Conservation (phyloP, 225 moss, liverwort and hornwort genomes). For the Bryoerythrophyllum caledonicum region DNA sequence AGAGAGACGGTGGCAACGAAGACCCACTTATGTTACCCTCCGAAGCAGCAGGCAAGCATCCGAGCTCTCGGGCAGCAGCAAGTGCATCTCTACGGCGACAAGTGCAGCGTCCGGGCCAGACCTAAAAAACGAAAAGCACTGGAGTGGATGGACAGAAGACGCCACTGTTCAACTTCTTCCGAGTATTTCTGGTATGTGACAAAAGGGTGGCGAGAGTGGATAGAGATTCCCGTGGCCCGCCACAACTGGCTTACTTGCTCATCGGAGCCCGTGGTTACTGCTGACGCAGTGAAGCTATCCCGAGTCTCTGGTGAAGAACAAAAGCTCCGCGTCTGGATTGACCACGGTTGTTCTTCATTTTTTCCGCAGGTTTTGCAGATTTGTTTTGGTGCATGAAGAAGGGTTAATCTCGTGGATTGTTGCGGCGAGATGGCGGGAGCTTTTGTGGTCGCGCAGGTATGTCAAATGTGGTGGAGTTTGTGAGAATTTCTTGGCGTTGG, state of each 20-base stretch:
- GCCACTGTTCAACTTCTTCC: background rate
- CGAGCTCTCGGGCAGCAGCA: constrained; percentile 29
- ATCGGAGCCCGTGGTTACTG: background rate
- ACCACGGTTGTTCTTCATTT: background rate
- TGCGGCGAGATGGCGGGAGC: constrained; percentile 29
- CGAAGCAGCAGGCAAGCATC: constrained; percentile 7
- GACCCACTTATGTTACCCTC: too few relatives aligned
- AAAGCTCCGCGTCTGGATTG: background rate
- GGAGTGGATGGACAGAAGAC: constrained; percentile 36
- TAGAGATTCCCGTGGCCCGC: constrained; percentile 33
- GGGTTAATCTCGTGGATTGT: constrained; percentile 10
- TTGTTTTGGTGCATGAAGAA: constrained; percentile 35
- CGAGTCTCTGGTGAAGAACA: background rate
- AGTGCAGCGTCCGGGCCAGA: constrained; percentile 32
- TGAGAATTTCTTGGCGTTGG: background rate
- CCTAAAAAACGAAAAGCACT: constrained; percentile 25
- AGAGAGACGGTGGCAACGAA: background rate
- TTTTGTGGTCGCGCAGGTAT: constrained; percentile 35
- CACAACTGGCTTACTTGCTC: too few relatives aligned
- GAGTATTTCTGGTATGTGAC: constrained; percentile 32
- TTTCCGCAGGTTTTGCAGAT: background rate
- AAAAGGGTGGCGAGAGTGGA: background rate
- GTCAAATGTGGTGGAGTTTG: background rate
- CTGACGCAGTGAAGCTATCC: background rate
- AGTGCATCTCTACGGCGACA: constrained; percentile 40